These are phyloP conservation scores for Mycena venus DNA, from an alignment of 768 basidiomycete genomes.

Conservation along the genomic window DNA sequence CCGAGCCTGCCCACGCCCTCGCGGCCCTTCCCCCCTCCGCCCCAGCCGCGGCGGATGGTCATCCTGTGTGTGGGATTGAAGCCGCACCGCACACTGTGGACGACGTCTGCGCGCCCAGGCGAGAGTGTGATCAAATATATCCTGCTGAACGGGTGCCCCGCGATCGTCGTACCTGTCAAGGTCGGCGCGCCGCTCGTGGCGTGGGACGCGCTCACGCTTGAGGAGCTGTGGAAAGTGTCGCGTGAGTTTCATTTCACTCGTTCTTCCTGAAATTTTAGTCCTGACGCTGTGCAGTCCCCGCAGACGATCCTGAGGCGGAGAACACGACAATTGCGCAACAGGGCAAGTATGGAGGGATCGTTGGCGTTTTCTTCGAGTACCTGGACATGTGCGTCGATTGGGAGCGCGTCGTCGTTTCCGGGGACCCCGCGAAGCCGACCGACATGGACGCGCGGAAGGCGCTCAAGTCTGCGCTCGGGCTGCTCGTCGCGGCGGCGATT, in stretches of 20 bases:
- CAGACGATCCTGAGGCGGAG: constrained; percentile 49
- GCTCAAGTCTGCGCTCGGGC: constrained; percentile 60
- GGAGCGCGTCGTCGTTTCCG: constrained; percentile 59
- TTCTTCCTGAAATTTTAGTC: not conserved
- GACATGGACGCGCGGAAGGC: constrained; percentile 49
- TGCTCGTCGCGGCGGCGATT: constrained; percentile 69
- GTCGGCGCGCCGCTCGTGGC: constrained; percentile 72
- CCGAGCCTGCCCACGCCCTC: constrained; percentile 54
- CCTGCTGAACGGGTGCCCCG: constrained; percentile 72
- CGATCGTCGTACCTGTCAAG: constrained; percentile 71
- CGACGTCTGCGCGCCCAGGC: constrained; percentile 67
- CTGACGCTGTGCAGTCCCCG: constrained; percentile 1
- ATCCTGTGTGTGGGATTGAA: constrained; percentile 69
- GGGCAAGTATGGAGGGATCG: constrained; percentile 65
- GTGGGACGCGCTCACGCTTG: constrained; percentile 73
- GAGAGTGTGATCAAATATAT: constrained; percentile 76
- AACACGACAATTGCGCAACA: constrained; percentile 44
- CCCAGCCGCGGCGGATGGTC: constrained; percentile 67
- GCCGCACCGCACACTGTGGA: constrained; percentile 73
- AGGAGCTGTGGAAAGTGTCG: constrained; percentile 61
- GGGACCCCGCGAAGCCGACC: constrained; percentile 27
- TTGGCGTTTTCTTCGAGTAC: constrained; percentile 69
- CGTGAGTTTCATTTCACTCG: not conserved
- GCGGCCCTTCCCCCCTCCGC: constrained; percentile 56
- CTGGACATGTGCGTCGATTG: constrained; percentile 75